Conservation (phyloP, 1,284 basidiomycete genomes). For the Tausonia pullulans region DNA sequence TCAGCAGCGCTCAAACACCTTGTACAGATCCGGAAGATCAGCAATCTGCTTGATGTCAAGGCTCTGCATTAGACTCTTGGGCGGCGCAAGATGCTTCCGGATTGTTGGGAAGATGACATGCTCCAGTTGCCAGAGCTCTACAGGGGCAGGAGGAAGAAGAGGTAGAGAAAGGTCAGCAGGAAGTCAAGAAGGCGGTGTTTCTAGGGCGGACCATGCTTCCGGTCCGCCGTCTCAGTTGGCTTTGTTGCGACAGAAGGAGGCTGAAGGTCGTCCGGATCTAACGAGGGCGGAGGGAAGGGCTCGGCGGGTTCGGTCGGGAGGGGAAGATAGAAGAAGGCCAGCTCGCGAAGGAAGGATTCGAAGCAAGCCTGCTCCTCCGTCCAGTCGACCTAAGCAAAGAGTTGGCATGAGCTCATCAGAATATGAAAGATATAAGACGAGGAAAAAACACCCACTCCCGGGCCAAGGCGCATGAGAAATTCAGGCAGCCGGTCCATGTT, state of each 20-base stretch:
- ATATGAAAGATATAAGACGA: constrained; percentile 6
- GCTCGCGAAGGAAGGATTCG: constrained; percentile 67
- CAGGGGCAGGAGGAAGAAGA: neutral
- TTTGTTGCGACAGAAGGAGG: neutral
- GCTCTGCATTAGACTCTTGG: constrained; percentile 53
- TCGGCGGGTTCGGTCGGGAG: constrained; percentile 36
- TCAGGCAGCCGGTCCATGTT: constrained; percentile 74
- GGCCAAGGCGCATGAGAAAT: constrained; percentile 74
- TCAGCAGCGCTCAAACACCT: constrained; percentile 58
- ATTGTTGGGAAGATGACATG: constrained; percentile 76
- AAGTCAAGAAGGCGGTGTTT: neutral
- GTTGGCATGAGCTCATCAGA: constrained; percentile 10
- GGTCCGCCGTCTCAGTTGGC: constrained; percentile 26
- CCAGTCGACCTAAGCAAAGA: constrained; percentile 64
- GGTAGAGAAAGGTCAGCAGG: neutral
- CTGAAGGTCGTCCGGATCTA: no score
- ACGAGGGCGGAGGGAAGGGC: neutral
- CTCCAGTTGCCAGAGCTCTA: constrained; percentile 70
- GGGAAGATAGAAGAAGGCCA: constrained; percentile 82
- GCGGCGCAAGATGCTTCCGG: constrained; percentile 58
- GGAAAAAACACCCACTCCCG: constrained; percentile 48
- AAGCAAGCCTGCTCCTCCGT: constrained; percentile 75
- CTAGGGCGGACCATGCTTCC: constrained; percentile 29
- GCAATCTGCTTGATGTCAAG: constrained; percentile 74
- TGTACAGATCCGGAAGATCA: constrained; percentile 74